Conservation (phyloP, 202 grass and related monocot genomes). For the Elaeis oleifera region DNA sequence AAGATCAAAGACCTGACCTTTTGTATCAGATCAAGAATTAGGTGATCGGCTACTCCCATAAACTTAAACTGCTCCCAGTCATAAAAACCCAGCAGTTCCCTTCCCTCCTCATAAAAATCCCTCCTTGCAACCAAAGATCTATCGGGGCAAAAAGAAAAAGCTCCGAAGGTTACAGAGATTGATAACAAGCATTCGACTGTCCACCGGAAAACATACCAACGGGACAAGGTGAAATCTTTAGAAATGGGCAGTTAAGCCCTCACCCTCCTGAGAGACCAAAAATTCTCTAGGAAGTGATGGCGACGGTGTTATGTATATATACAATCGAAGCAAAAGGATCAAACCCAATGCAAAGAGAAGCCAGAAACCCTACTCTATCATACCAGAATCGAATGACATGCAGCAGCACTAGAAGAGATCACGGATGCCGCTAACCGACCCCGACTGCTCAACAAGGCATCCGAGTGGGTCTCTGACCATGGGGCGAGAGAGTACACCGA, state of each 20-base stretch:
- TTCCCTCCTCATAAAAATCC: too few species aligned
- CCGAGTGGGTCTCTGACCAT: constrained; percentile 5
- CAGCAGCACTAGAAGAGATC: too few species aligned
- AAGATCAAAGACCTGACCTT: constrained; percentile 50
- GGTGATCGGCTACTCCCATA: constrained; percentile 64
- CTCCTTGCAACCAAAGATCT: too few species aligned
- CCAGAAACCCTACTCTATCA: constrained; percentile 17
- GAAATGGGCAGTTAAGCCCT: not conserved
- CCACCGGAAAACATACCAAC: too few species aligned
- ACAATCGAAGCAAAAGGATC: constrained; percentile 29
- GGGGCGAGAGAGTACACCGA: not conserved
- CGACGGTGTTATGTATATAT: constrained; percentile 18
- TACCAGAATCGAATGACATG: not conserved
- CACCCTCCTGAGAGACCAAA: constrained; percentile 42
- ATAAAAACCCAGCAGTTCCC: not conserved
- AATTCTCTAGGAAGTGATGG: constrained; percentile 26
- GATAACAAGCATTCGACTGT: too few species aligned
- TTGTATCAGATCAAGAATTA: constrained; percentile 41
- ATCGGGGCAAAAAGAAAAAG: too few species aligned
- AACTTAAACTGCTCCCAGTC: constrained; percentile 35
- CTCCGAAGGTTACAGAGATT: too few species aligned
- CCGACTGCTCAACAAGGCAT: constrained; percentile 3
- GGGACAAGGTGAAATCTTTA: too few species aligned
- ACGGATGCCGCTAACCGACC: not conserved
- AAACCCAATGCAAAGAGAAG: constrained; percentile 19